Base-by-base conservation (phyloP, 345 rosid species). In the Boechera retrofracta region DNA sequence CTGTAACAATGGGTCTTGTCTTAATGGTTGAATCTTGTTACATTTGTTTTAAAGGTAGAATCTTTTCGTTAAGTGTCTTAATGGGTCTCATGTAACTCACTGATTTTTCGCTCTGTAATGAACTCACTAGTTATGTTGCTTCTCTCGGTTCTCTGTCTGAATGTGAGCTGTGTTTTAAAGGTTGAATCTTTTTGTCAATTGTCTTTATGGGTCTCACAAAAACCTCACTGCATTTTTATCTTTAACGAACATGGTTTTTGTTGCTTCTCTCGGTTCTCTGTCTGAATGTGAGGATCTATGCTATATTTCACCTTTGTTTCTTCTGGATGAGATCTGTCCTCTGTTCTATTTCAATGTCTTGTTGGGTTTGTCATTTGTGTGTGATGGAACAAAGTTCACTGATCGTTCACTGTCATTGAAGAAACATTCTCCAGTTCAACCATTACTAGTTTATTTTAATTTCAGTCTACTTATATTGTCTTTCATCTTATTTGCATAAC, bases 261-360 rank as follows among this genome's bases (percentile, higher is more conserved):
- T 57, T 32, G 62, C 13, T n/a, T 16, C 44, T 16, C 28, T 35
- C 6, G 6, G 49, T 45, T 45, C 49, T 45, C 49, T 45, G 3
- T 53, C 15, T 53, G 7, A 53, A 53, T 53, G n/a, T 53, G 58
- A 24, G 31, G 29, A 51, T 51, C 56, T 51, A 21, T 51, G 56
- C 56, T 38, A 38, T 9, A 38, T 9, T 38, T 38, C 41, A 38
- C 41, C 11, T 38, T 39, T 39, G 39, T 57, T 15, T 21, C 33
- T 57, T 13, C 38, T 35, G 6, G 38, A 33, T 35, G 38, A 6
- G 38, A 35, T 38, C 10, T 38, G 10, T 38, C 41, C 10, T 38
- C 3, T 38, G 41, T 38, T 38, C 41, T 38, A 2, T 2, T 57
- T 6, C 26, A 58, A 32, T 5, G 9, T n/a, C 21, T 47, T 35